These are phyloP conservation scores for Danielia reshetovae DNA, from an alignment of 805 yeast genomes.

Conservation along the genomic window DNA sequence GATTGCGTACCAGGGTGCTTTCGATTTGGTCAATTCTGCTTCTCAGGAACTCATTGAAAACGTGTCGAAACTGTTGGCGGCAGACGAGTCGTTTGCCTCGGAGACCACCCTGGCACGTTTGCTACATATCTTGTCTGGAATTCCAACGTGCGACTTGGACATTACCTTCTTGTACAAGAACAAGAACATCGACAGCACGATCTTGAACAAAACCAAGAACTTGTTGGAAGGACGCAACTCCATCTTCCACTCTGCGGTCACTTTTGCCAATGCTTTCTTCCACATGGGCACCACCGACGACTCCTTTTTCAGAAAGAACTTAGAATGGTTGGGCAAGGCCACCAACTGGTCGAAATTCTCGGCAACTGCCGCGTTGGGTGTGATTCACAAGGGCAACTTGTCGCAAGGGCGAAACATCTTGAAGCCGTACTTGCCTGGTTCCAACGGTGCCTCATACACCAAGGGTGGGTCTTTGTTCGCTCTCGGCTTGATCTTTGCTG, in stretches of 20 bases:
- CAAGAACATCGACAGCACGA: conserved; percentile 79
- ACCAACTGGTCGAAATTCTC: conserved; percentile 97
- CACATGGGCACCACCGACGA: conserved; percentile 97
- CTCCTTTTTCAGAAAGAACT: conserved; percentile 80
- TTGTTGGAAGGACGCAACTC: conserved; percentile 88
- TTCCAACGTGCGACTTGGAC: conserved; percentile 90
- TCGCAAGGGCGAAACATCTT: conserved; percentile 84
- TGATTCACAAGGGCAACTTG: conserved; percentile 90
- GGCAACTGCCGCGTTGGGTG: conserved; percentile 97
- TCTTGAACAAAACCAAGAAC: conserved; percentile 77
- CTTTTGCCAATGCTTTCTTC: conserved; percentile 90
- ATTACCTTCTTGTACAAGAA: conserved; percentile 83
- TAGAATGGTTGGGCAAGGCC: conserved; percentile 97
- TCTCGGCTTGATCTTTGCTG: conserved; percentile 90
- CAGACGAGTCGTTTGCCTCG: conserved; percentile 23
- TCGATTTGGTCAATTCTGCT: conserved; percentile 88
- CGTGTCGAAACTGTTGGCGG: conserved; percentile 39
- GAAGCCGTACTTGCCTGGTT: conserved; percentile 87
- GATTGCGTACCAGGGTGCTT: conserved; percentile 89
- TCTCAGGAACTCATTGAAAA: conserved; percentile 79
- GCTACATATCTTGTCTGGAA: conserved; percentile 75
- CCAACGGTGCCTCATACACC: conserved; percentile 75
- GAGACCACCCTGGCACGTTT: conserved; percentile 40
- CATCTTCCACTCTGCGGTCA: conserved; percentile 91
- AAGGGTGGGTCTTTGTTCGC: conserved; percentile 96